A percentile compares a stretch with the other conserved stretches of the same genome.
Evolutionary conservation across 2,329 filamentous ascomycete species (phyloP).

Genomic region (Xylariales sp.): DNA sequence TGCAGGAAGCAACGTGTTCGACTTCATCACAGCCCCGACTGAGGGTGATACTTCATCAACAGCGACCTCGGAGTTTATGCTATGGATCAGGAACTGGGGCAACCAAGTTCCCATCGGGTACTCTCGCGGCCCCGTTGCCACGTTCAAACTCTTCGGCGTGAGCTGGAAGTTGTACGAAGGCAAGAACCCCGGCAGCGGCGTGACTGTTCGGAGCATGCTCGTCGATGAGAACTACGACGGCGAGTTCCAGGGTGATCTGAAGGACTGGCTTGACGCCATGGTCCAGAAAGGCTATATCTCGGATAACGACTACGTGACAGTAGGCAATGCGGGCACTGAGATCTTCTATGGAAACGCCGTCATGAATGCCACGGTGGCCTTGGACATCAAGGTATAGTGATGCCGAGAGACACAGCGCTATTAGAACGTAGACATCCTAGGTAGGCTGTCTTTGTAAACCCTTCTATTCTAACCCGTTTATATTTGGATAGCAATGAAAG

Average conservation of each 20-base stretch:
- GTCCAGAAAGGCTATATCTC: slow-evolving; percentile 38
- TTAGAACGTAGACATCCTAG: slow-evolving; percentile 9
- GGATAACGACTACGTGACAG: slow-evolving; percentile 39
- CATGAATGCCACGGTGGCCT: slow-evolving; percentile 31
- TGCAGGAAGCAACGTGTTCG: slow-evolving; percentile 42
- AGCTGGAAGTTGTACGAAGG: slow-evolving; percentile 43
- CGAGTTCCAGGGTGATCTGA: slow-evolving; percentile 41
- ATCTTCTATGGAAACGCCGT: slow-evolving; percentile 41
- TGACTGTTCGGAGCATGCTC: slow-evolving; percentile 42
- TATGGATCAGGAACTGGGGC: slow-evolving; percentile 43
- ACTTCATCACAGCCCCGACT: slow-evolving; percentile 42
- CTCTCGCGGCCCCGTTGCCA: slow-evolving; percentile 38
- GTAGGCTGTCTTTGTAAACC: slow-evolving; percentile 13
- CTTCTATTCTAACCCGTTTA: slow-evolving; percentile 16
- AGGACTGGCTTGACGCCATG: slow-evolving; percentile 42
- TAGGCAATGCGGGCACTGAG: slow-evolving; percentile 42
- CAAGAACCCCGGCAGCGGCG: slow-evolving; percentile 40
- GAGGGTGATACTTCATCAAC: slow-evolving; percentile 33
- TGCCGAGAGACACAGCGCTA: neutral
- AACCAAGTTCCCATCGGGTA: slow-evolving; percentile 43
- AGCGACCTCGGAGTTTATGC: slow-evolving; percentile 43
- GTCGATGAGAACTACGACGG: slow-evolving; percentile 38
- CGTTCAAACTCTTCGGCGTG: slow-evolving; percentile 39
- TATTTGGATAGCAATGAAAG: slow-evolving; percentile 9
- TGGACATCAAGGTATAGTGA: slow-evolving; percentile 34